Evolutionary conservation across 805 yeast species (phyloP).

Genomic region (Metschnikowia henanensis): DNA sequence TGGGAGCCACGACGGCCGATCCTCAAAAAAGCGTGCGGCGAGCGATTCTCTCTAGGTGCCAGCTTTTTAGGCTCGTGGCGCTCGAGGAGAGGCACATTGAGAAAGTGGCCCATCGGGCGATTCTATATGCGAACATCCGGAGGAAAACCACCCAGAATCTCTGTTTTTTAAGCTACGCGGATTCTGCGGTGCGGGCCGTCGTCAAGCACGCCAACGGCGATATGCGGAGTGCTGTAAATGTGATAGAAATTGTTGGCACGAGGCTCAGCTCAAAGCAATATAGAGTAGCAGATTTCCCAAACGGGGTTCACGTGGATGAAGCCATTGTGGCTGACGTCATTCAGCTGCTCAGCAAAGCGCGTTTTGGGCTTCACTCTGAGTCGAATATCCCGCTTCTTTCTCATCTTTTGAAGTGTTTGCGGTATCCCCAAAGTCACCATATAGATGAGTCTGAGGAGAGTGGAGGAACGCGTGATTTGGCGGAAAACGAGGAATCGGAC

Average conservation of each 20-base stretch:
- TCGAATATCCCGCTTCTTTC: slow-evolving; percentile 18
- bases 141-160: slow-evolving; percentile 16
- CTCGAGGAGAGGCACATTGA: slow-evolving; percentile 50
- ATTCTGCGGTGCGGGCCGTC: slow-evolving; percentile 18
- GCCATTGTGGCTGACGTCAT: slow-evolving; percentile 2
- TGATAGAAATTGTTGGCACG: slow-evolving; percentile 31
- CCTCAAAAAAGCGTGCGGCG: slow-evolving; percentile 80
- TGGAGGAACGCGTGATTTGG: background rate
- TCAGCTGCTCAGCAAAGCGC: slow-evolving; percentile 10
- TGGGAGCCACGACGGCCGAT: slow-evolving; percentile 86
- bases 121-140: slow-evolving; percentile 38
- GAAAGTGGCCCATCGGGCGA: slow-evolving; percentile 56
- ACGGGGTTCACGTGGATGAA: background rate
- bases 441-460: background rate
- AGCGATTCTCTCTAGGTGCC: slow-evolving; percentile 83
- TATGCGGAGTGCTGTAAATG: slow-evolving; percentile 33
- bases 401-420: slow-evolving; percentile 17
- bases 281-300: background rate
- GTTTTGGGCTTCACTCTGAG: slow-evolving; percentile 20
- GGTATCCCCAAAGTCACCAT: slow-evolving; percentile 2
- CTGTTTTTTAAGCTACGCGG: slow-evolving; percentile 18
- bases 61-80: slow-evolving; percentile 67
- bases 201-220: slow-evolving; percentile 29
- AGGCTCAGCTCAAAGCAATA: slow-evolving; percentile 7
- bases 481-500: background rate